Evolutionary conservation across 2,329 filamentous ascomycete genomes (phyloP), one percentile per base, ranked within the genome.

Genomic region (Rhytidhysteron rufulum): DNA sequence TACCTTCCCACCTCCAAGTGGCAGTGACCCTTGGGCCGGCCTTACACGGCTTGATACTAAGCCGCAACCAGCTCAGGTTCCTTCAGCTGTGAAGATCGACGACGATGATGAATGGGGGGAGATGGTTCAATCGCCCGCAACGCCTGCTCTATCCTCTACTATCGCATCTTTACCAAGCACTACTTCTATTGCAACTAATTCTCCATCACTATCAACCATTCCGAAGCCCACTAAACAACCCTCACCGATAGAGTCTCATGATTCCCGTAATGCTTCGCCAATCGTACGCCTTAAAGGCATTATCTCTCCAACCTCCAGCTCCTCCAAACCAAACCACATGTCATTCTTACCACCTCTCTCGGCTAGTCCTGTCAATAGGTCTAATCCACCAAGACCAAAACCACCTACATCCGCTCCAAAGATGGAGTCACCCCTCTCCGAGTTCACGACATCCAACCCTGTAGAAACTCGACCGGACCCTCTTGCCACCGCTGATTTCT

Each of bases 81-180:
- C 43, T 9, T 22, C 40, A 3, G 22, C 27, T 21, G 37, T 22
- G 11, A 39, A 40, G 16, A 51, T 53, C 31, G 58, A 62, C 18
- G 63, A 66, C 19, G 59, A 65, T 18, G 53, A 58, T 17, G 55
- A 59, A 3, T 66, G 63, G 63, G 63, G 63, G 38, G 63, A 66
- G 30, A 66, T 66, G 63, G 56, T 66, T 31, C 55, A 63, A 31
- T 65, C 55, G 11, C 59, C 62, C 35, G 55, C 55, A 7, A 37
- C 55, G 1, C 48, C 58, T n/a, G 20, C 25, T 16, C 17, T 5
- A 33, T 15, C 50, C 45, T 0, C 30, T 46, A 7, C 47, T 9
- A 32, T 8, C 27, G 29, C 5, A 41, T 37, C 50, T 5, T 42
- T 48, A 16, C 32, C 45, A 8, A 31, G 44, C 11, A 41, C 47